These are phyloP conservation scores for Avicennia marina DNA, from an alignment of 257 asterid genomes.

Conservation along the genomic window DNA sequence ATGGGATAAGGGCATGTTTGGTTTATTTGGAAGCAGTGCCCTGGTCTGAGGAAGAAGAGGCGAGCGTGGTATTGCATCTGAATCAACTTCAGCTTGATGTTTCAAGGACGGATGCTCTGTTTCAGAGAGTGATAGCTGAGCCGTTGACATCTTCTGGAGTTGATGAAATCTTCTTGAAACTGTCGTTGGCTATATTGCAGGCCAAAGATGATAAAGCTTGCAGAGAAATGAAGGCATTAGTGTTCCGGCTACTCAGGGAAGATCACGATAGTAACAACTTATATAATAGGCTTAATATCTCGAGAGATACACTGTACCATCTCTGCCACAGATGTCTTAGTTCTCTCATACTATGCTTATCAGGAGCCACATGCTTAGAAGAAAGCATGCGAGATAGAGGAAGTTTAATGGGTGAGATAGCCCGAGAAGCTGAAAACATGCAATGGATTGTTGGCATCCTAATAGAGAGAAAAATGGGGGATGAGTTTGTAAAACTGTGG, in stretches of 20 bases:
- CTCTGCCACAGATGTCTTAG: constrained; percentile 78
- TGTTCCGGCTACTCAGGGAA: constrained; percentile 54
- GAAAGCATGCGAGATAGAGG: constrained; percentile 65
- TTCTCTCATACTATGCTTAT: constrained; percentile 60
- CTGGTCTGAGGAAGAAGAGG: constrained; percentile 87
- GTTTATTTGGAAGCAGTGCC: constrained; percentile 84
- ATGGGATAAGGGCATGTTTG: constrained; percentile 68
- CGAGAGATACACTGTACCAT: constrained; percentile 59
- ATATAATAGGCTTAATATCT: constrained; percentile 35
- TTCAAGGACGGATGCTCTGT: constrained; percentile 41
- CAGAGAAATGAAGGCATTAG: constrained; percentile 58
- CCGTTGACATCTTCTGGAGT: constrained; percentile 60
- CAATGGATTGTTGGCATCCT: constrained; percentile 83
- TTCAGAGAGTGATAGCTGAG: constrained; percentile 65
- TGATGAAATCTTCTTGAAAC: constrained; percentile 59
- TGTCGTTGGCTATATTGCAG: constrained; percentile 56
- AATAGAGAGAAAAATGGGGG: constrained; percentile 63
- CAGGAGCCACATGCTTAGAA: constrained; percentile 62
- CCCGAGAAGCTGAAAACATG: constrained; percentile 84
- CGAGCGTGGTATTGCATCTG: constrained; percentile 48
- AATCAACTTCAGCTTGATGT: constrained; percentile 50
- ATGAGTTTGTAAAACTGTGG: constrained; percentile 80
- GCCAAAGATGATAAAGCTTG: constrained; percentile 86
- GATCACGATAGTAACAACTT: constrained; percentile 23
- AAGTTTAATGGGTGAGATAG: constrained; percentile 68